Evolutionary conservation across 2,329 filamentous ascomycete species (phyloP), one percentile per base, ranked within the genome.

Genomic region (Scedosporium aurantiacum): DNA sequence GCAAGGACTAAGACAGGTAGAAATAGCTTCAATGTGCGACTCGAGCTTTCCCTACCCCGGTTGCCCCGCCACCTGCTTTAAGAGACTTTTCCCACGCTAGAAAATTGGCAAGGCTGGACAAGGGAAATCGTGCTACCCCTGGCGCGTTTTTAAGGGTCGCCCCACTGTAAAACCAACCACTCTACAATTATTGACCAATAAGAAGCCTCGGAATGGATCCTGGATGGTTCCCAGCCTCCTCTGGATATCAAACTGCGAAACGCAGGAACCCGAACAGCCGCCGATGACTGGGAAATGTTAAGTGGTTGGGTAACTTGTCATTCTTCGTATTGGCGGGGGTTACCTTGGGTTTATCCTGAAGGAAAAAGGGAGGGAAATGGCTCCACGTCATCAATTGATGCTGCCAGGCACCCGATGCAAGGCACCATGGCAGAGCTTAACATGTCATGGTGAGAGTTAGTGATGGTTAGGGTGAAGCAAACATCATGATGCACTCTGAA

Each of bases 11-110:
- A 47, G 43, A 47, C 43, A 18, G 43, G 43, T 47, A 55, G 50
- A 28, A 55, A 55, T 55, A 55, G 23, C 21, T 50, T 18, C 23
- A 23, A 27, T 3, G 4, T 4, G 47, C 47, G 8, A 10, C 47
- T 23, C 23, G 18, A 23, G 14, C 21, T n/a, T 5, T 21, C n/a
- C n/a, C 14, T 10, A 18, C 43, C 43, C 50, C 21, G 68, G 77
- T 78, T 79, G 76, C 76, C 77, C 76, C 73, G 77, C 77, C 77
- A 79, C 75, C 73, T 62, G 64, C 62, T 69, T 73, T 72, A 63
- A 62, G 32, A 52, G 63, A 21, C 23, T 41, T 58, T 50, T 57
- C 56, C 58, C 62, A 69, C 71, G 73, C 71, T 73, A 74, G 70
- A 73, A 66, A 66, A 65, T 65, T 61, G 23, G 68, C 70, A 71